Conservation (phyloP, 73 alveolate genomes). For the Tetrahymena malaccensis region DNA sequence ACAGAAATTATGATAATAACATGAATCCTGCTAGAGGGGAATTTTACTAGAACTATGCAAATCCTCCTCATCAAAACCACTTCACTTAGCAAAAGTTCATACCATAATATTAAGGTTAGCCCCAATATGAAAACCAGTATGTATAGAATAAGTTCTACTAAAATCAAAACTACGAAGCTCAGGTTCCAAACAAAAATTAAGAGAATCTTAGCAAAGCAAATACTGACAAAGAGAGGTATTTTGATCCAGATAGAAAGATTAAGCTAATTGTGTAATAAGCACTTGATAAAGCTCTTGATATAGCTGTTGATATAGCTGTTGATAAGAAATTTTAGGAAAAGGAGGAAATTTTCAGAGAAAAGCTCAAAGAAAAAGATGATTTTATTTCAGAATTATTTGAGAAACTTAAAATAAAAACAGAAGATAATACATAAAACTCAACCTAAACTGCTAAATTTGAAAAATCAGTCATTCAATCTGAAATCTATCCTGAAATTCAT, state of each 20-base stretch:
- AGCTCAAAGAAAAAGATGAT: neutral
- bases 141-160: neutral
- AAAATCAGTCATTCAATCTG: neutral
- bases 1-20: neutral
- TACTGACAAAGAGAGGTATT: neutral
- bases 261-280: neutral
- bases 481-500: neutral
- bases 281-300: neutral
- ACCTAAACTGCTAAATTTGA: neutral
- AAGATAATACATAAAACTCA: neutral
- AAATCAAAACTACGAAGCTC: neutral
- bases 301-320: neutral
- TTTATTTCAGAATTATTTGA: neutral
- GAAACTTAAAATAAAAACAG: neutral
- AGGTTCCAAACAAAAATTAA: neutral
- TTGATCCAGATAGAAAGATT: neutral
- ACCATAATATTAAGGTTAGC: neutral
- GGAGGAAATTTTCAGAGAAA: neutral
- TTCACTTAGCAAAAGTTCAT: no score
- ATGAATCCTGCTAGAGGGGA: neutral
- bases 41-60: neutral
- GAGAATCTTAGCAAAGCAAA: neutral
- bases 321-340: neutral
- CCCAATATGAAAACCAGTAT: neutral
- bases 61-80: neutral